Conservation (phyloP, 108 stramenopile genomes). For the Fragilariopsis cylindrus region DNA sequence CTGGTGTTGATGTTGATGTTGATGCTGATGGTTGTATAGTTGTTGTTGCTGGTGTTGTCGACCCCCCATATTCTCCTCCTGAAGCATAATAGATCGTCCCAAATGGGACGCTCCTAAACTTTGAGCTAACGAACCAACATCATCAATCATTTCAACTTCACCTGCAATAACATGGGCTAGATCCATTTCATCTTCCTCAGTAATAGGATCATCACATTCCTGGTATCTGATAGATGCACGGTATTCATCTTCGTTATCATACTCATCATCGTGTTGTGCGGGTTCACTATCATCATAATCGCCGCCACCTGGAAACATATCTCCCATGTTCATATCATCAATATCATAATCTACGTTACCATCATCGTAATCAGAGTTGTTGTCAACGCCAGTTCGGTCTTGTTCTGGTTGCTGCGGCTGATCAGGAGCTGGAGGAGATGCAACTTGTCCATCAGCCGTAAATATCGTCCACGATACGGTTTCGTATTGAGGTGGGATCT, state of each 20-base stretch:
- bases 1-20: neutral
- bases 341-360: slow-evolving; percentile 27
- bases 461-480: slow-evolving; percentile 77
- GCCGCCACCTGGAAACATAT: slow-evolving; percentile 64
- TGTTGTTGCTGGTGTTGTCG: slow-evolving; percentile 6
- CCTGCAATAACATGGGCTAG: slow-evolving; percentile 61
- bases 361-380: slow-evolving; percentile 6
- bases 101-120: slow-evolving; percentile 83
- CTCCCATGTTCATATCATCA: slow-evolving; percentile 88
- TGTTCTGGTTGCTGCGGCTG: slow-evolving; percentile 10
- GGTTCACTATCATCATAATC: slow-evolving; percentile 48
- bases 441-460: slow-evolving; percentile 29
- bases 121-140: slow-evolving; percentile 81
- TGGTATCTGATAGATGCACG: slow-evolving; percentile 56
- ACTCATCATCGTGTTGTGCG: slow-evolving; percentile 40
- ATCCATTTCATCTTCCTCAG: slow-evolving; percentile 71
- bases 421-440: slow-evolving; percentile 18
- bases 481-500: slow-evolving; percentile 82
- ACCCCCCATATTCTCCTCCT: slow-evolving; percentile 58
- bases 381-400: neutral
- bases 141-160: slow-evolving; percentile 89
- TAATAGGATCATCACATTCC: slow-evolving; percentile 63
- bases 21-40: neutral
- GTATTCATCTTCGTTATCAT: slow-evolving; percentile 65
- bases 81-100: slow-evolving; percentile 70